Evolutionary conservation across 768 basidiomycete species (phyloP).

Genomic region (Collybiopsis luxurians): DNA sequence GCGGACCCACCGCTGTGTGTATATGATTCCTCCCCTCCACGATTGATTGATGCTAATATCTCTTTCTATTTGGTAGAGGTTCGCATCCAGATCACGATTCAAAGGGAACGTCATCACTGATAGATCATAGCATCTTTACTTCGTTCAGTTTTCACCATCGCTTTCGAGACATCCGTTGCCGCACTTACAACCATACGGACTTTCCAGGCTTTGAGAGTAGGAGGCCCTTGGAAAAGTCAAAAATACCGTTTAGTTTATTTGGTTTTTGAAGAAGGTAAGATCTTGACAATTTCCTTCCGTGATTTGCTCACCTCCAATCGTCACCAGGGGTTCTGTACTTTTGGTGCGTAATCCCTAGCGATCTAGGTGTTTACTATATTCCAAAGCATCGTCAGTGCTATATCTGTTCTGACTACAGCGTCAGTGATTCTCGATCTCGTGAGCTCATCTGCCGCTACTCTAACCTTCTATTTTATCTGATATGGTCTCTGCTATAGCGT

Average conservation of each 20-base stretch:
- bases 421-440: conserved; percentile 4
- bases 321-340: conserved; percentile 4
- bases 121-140: conserved; percentile 9
- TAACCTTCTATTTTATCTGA: not conserved
- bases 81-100: too few relatives aligned
- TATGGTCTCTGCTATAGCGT: conserved; percentile 6
- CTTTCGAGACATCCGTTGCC: conserved; percentile 15
- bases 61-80: too few relatives aligned
- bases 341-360: not conserved
- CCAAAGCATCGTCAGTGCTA: not conserved
- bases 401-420: not conserved
- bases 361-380: too few relatives aligned
- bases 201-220: conserved; percentile 14
- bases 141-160: conserved; percentile 16
- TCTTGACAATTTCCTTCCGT: not conserved
- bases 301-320: not conserved
- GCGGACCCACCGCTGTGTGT: conserved; percentile 14
- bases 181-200: conserved; percentile 14
- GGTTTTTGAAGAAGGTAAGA: conserved; percentile 6
- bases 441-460: not conserved
- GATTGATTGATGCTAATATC: too few relatives aligned
- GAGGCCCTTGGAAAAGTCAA: conserved; percentile 7
- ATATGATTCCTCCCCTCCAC: not conserved
- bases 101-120: not conserved
- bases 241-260: not conserved